phyloP scores from a whole-genome alignment of 768 basidiomycete species.

The Termitomyces bulborhizus region DNA sequence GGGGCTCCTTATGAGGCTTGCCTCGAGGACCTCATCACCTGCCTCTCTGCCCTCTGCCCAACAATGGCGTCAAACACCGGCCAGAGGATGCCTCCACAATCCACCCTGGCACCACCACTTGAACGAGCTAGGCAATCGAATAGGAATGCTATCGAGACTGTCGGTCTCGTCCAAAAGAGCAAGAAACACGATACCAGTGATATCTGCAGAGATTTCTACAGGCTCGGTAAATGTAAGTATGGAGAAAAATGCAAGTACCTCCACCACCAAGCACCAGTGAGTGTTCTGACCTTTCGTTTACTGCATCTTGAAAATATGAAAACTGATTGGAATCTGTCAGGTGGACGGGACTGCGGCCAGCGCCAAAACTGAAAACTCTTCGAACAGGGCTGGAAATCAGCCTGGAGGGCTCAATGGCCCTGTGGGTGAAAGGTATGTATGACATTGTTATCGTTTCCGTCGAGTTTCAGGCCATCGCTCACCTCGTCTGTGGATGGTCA shows the following conservation, averaged over 20 bases:
- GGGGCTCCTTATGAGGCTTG: background rate
- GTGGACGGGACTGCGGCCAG: background rate
- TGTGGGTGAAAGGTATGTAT: background rate
- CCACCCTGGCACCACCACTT: background rate
- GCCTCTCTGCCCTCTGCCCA: background rate
- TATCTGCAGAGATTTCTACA: background rate
- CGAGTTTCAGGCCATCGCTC: background rate
- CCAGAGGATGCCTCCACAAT: background rate
- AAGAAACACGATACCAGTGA: background rate
- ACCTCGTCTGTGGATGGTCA: background rate
- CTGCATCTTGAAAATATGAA: background rate
- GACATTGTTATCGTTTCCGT: background rate
- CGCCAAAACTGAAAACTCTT: background rate
- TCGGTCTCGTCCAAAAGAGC: background rate
- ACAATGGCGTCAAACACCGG: background rate
- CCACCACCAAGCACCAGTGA: background rate
- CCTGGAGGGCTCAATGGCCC: background rate
- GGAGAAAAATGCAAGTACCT: slow-evolving; percentile 6
- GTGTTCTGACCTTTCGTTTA: background rate
- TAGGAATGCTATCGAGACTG: background rate
- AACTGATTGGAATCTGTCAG: background rate
- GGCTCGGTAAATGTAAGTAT: background rate
- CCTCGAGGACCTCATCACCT: background rate
- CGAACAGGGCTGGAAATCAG: background rate
- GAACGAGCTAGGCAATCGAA: background rate